Percentiles rank a stretch among this genome's conserved stretches.
phyloP scores from a whole-genome alignment of 1,284 basidiomycete genomes.

The Anthracocystis walkeri region DNA sequence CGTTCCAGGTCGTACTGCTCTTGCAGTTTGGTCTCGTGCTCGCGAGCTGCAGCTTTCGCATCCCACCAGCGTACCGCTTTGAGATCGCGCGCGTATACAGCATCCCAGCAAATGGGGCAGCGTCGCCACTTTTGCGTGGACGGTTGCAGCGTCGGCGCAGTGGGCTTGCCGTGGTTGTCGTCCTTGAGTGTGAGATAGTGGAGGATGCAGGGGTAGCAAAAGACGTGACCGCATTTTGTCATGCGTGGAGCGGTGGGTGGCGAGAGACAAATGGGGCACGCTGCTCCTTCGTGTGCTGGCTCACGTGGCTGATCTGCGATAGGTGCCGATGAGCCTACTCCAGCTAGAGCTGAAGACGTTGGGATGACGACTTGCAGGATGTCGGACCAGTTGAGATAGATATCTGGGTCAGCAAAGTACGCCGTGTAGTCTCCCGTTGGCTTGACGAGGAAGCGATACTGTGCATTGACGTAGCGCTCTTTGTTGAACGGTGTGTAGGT shows the following conservation, averaged over 20 bases:
- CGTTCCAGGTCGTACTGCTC: slow-evolving; percentile 34
- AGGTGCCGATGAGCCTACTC: slow-evolving; percentile 42
- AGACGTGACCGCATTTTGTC: slow-evolving; percentile 95
- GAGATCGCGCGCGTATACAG: slow-evolving; percentile 88
- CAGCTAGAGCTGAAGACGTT: slow-evolving; percentile 72
- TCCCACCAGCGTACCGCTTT: slow-evolving; percentile 81
- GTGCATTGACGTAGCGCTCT: slow-evolving; percentile 68
- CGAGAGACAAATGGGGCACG: slow-evolving; percentile 94
- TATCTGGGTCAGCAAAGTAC: slow-evolving; percentile 65
- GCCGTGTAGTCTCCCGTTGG: slow-evolving; percentile 67
- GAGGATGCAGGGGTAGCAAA: slow-evolving; percentile 69
- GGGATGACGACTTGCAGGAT: slow-evolving; percentile 94
- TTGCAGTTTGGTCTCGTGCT: slow-evolving; percentile 40
- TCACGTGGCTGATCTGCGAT: slow-evolving; percentile 43
- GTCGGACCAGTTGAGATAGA: slow-evolving; percentile 75
- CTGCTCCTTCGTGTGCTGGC: slow-evolving; percentile 75
- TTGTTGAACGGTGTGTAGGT: slow-evolving; percentile 62
- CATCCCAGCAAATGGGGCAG: slow-evolving; percentile 96
- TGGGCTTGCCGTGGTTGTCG: slow-evolving; percentile 21
- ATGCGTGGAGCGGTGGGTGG: slow-evolving; percentile 91
- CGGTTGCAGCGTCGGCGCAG: slow-evolving; percentile 18
- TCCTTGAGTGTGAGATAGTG: slow-evolving; percentile 78
- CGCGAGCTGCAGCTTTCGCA: slow-evolving; percentile 53
- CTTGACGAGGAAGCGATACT: slow-evolving; percentile 68
- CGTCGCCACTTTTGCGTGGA: slow-evolving; percentile 58